Conservation (phyloP, 2,329 filamentous ascomycete genomes). For the Trichoderma hamatum region DNA sequence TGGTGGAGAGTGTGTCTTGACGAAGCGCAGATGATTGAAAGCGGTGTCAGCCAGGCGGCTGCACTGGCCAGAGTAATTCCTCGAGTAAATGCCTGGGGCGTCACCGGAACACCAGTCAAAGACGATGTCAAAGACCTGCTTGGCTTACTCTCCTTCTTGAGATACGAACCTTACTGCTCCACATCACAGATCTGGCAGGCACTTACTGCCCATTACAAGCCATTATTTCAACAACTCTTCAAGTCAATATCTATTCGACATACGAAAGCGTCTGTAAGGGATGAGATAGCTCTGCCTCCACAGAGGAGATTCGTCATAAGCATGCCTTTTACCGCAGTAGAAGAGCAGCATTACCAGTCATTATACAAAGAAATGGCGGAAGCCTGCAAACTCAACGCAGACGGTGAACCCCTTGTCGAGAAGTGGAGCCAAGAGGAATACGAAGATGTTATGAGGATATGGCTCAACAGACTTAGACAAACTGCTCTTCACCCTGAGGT, state of each 20-base stretch:
- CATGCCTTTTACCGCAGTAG: constrained; percentile 85
- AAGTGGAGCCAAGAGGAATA: constrained; percentile 68
- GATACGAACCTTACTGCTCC: constrained; percentile 74
- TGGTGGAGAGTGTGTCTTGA: constrained; percentile 87
- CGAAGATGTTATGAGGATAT: constrained; percentile 75
- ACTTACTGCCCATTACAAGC: constrained; percentile 62
- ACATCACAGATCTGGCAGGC: constrained; percentile 67
- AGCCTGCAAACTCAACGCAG: constrained; percentile 64
- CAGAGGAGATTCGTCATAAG: constrained; percentile 88
- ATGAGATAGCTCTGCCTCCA: constrained; percentile 76
- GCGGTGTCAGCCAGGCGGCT: constrained; percentile 80
- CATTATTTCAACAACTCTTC: constrained; percentile 71
- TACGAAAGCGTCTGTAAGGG: constrained; percentile 77
- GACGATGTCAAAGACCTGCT: constrained; percentile 77
- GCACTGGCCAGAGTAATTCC: constrained; percentile 79
- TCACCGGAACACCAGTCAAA: constrained; percentile 84
- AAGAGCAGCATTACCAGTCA: constrained; percentile 84
- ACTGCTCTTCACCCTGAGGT: constrained; percentile 86
- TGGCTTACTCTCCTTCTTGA: constrained; percentile 79
- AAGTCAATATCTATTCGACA: constrained; percentile 76
- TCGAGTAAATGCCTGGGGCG: constrained; percentile 84
- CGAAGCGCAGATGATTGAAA: constrained; percentile 92
- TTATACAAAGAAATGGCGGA: constrained; percentile 76
- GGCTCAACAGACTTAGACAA: constrained; percentile 77
- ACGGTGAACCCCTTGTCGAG: constrained; percentile 63